A percentile compares a stretch with the other conserved stretches of the same genome.
These are phyloP conservation scores for Alternaria dauci DNA, from an alignment of 2,329 filamentous ascomycete genomes.

Conservation along the genomic window DNA sequence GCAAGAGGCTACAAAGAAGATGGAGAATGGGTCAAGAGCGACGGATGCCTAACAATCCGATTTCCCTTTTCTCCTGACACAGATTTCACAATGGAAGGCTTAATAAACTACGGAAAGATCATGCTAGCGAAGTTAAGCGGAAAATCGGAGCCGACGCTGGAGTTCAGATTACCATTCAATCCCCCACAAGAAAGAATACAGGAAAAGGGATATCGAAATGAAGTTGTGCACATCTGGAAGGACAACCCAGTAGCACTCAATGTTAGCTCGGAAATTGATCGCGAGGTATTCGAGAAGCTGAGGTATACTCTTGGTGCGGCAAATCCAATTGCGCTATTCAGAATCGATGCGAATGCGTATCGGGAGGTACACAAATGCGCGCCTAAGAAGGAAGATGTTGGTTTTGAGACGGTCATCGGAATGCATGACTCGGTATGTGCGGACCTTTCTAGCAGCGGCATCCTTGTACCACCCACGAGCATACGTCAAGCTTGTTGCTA, in stretches of 20 bases:
- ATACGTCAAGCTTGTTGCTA: not conserved
- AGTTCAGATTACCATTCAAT: constrained; percentile 72
- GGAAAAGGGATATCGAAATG: constrained; percentile 66
- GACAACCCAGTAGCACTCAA: constrained; percentile 61
- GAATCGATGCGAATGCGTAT: constrained; percentile 66
- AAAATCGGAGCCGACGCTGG: constrained; percentile 65
- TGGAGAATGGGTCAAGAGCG: constrained; percentile 60
- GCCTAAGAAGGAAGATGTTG: constrained; percentile 65
- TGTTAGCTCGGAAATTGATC: constrained; percentile 54
- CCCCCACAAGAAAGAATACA: constrained; percentile 67
- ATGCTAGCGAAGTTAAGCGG: constrained; percentile 45
- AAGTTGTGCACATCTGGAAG: constrained; percentile 72
- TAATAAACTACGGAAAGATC: constrained; percentile 45
- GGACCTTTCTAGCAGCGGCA: not conserved
- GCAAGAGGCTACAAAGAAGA: constrained; percentile 61
- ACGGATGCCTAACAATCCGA: constrained; percentile 70
- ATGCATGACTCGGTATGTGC: constrained; percentile 71
- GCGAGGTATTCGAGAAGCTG: constrained; percentile 69
- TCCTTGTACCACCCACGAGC: not conserved
- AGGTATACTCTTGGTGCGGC: constrained; percentile 71
- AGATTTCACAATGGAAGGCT: constrained; percentile 42
- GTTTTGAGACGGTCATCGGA: constrained; percentile 70
- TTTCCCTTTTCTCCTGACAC: constrained; percentile 64
- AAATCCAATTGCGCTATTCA: constrained; percentile 72
- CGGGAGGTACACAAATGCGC: constrained; percentile 69